Conservation (phyloP, 345 rosid genomes). For the Diplotaxis tenuifolia region DNA sequence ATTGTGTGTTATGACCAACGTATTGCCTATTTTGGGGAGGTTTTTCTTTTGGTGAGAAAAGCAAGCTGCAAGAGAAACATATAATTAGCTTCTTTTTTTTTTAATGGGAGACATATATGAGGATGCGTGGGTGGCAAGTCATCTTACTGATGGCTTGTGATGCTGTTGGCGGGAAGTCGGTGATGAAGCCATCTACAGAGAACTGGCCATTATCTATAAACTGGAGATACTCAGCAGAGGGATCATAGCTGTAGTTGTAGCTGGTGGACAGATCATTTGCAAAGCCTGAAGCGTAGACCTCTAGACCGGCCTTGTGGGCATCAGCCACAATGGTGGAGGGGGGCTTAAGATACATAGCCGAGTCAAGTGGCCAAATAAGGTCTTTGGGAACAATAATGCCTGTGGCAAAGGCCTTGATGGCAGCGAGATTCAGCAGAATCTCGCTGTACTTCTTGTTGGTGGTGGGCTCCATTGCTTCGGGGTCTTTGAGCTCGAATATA, state of each 20-base stretch:
- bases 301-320: constrained; percentile 75
- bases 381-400: constrained; percentile 76
- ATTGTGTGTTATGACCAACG: constrained; percentile 65
- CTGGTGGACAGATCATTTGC: constrained; percentile 58
- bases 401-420: constrained; percentile 62
- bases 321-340: constrained; percentile 64
- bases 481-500: constrained; percentile 48
- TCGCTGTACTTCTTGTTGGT: constrained; percentile 55
- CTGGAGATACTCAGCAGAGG: constrained; percentile 60
- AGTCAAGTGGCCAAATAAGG: constrained; percentile 63
- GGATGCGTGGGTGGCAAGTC: background rate
- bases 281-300: constrained; percentile 73
- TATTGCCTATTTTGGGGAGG: constrained; percentile 37
- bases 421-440: constrained; percentile 46
- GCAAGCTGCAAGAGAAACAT: constrained; percentile 56
- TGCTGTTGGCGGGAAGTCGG: constrained; percentile 87
- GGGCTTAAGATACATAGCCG: constrained; percentile 50
- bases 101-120: background rate
- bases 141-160: constrained; percentile 62
- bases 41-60: constrained; percentile 40
- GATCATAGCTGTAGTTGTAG: constrained; percentile 72
- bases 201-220: constrained; percentile 56
- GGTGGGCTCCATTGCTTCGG: constrained; percentile 60
- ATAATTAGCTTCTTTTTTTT: constrained; percentile 10
- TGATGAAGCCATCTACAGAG: constrained; percentile 74